Evolutionary conservation across 495 filamentous ascomycete genomes (phyloP).

Genomic region (Hypomontagnella monticulosa): DNA sequence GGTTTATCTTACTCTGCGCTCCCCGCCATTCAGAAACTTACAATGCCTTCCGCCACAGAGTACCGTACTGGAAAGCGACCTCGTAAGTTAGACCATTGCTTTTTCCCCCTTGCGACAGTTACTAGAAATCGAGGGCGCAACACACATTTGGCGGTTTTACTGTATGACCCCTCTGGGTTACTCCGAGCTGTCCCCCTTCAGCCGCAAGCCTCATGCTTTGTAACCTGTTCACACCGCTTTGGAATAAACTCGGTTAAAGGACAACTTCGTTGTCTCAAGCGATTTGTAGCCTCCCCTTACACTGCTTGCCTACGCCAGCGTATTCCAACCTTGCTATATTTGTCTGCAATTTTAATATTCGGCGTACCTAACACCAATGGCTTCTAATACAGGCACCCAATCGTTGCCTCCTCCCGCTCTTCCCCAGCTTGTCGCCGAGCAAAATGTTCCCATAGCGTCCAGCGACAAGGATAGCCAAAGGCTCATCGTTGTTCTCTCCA

Average conservation of each 20-base stretch:
- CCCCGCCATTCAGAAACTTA: neutral
- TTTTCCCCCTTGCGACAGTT: neutral
- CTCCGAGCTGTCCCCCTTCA: constrained; percentile 23
- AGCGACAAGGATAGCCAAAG: constrained; percentile 89
- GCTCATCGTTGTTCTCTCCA: constrained; percentile 94
- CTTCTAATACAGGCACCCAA: constrained; percentile 69
- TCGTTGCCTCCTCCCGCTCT: constrained; percentile 91
- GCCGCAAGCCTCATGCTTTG: constrained; percentile 16
- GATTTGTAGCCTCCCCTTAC: neutral
- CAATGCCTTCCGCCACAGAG: constrained; percentile 36
- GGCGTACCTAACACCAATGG: constrained; percentile 38
- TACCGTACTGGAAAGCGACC: constrained; percentile 46
- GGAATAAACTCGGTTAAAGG: constrained; percentile 3
- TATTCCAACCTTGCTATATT: neutral
- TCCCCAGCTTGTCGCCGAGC: constrained; percentile 90
- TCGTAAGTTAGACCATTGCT: constrained; percentile 42
- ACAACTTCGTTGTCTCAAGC: neutral
- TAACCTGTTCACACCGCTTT: constrained; percentile 7
- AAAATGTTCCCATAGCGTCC: constrained; percentile 82
- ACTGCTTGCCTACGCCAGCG: too few species aligned
- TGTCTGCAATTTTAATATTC: neutral
- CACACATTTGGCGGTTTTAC: constrained; percentile 3
- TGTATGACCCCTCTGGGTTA: constrained; percentile 27
- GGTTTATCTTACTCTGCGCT: neutral
- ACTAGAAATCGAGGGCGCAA: neutral